Conservation (phyloP, 2,329 filamentous ascomycete genomes). For the Diaporthe destruens region DNA sequence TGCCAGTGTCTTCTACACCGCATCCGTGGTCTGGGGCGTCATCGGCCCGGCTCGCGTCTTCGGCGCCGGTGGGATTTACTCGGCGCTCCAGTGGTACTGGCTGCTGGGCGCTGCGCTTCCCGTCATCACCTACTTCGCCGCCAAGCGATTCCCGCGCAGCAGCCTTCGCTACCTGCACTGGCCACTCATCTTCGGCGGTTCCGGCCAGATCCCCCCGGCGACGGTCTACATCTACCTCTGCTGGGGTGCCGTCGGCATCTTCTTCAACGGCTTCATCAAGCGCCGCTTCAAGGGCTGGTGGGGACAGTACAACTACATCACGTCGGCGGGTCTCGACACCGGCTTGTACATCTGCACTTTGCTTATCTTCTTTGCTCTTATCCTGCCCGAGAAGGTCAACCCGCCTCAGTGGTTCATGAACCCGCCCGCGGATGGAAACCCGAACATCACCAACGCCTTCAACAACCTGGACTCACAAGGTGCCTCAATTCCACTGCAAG, state of each 20-base stretch:
- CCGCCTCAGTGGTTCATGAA: constrained; percentile 43
- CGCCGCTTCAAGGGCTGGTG: constrained; percentile 64
- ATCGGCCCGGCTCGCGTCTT: constrained; percentile 53
- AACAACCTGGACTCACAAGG: constrained; percentile 35
- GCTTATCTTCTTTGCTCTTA: constrained; percentile 53
- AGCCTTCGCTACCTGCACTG: constrained; percentile 47
- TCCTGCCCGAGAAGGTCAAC: constrained; percentile 39
- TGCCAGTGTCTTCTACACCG: constrained; percentile 54
- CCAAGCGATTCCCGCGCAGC: constrained; percentile 44
- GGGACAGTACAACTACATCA: constrained; percentile 68
- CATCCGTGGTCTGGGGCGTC: constrained; percentile 54
- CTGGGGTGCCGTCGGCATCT: constrained; percentile 60
- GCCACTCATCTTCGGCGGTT: constrained; percentile 51
- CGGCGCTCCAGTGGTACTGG: constrained; percentile 49
- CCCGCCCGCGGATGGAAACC: constrained; percentile 56
- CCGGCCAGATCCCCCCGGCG: constrained; percentile 51
- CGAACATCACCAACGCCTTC: constrained; percentile 44
- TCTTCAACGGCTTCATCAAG: constrained; percentile 65
- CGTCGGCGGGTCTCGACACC: constrained; percentile 64
- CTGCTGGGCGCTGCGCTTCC: constrained; percentile 47
- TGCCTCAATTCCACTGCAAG: constrained; percentile 24
- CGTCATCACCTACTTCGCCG: constrained; percentile 46
- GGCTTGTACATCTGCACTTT: constrained; percentile 67
- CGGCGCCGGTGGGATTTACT: constrained; percentile 49
- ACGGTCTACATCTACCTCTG: constrained; percentile 63